Conservation (phyloP, 192 early-diverging fungal genomes). For the Ramicandelaber brevisporus region DNA sequence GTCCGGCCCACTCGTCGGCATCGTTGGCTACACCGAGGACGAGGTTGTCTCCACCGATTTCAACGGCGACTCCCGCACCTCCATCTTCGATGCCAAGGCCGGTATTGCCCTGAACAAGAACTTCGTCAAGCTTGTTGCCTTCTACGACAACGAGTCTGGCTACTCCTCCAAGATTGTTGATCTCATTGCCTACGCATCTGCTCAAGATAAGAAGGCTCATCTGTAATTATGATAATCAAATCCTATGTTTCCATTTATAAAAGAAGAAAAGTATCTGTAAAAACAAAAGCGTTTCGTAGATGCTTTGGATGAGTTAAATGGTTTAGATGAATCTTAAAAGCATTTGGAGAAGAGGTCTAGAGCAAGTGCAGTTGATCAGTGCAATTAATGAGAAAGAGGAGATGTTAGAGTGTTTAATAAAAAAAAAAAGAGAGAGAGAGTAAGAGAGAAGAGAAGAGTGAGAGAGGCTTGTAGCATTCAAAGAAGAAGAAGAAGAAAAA, state of each 20-base stretch:
- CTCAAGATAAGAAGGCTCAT: too few species aligned
- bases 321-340: too few species aligned
- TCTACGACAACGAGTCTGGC: slow-evolving; percentile 81
- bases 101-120: slow-evolving; percentile 80
- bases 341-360: too few species aligned
- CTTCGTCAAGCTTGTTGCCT: slow-evolving; percentile 91
- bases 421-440: neutral
- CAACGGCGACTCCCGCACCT: slow-evolving; percentile 68
- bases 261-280: too few species aligned
- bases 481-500: slow-evolving; percentile 1
- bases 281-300: too few species aligned
- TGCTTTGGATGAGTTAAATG: too few species aligned
- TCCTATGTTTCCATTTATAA: too few species aligned
- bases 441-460: neutral
- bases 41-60: slow-evolving; percentile 91
- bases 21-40: slow-evolving; percentile 84
- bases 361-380: too few species aligned
- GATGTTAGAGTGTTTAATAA: neutral
- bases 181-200: slow-evolving; percentile 53
- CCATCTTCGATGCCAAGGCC: slow-evolving; percentile 88
- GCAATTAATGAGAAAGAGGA: neutral
- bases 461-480: slow-evolving; percentile 1
- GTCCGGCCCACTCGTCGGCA: slow-evolving; percentile 57
- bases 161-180: slow-evolving; percentile 83
- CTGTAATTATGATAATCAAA: too few species aligned